Base-by-base conservation (phyloP, 2,329 filamentous ascomycete species). In the Incumbomyces lentus region DNA sequence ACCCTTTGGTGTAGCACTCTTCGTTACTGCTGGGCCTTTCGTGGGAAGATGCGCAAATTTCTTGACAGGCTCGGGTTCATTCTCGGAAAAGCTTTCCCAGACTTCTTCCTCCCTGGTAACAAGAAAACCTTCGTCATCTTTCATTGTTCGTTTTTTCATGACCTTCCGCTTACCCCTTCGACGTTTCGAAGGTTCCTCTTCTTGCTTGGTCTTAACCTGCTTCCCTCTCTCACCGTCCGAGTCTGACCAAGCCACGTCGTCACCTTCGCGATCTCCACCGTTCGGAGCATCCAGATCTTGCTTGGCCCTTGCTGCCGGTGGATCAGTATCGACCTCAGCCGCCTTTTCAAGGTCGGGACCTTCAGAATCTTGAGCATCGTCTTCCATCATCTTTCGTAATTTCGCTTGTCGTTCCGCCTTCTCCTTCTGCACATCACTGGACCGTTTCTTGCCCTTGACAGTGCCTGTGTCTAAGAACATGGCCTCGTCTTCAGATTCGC, bases 51-150 rank as follows among this genome's bases (percentile, higher is more conserved):
- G 7, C 19, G 34, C 33, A 10, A 33, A 11, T 13, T 45, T 45
- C 33, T 38, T 46, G 55, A 37, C 55, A 60, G 75, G 71, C 29
- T 72, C 71, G 17, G 81, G 76, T 54, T 95, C 88, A 53, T 94
- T 88, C 62, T 95, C 89, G 0, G 87, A 94, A 68, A 93, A 95
- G 0, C 84, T 90, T 63, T 95, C 89, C 89, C 89, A 95, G 0
- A 75, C 82, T 0, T 76, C 68, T 60, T 94, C 87, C 64, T 93
- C 85, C 54, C 82, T 83, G 1, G 88, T 95, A 29, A 95, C 89
- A 50, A 95, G 75, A 63, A 93, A 95, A 5, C 89, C 89, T 53
- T 95, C 83, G 41, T 89, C 86, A 55, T 95, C 89, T 62, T 88
- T 82, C 46, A 84, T 76, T 37, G 83, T 88, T 69, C 83, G 85